Conservation (phyloP, 2,329 filamentous ascomycete genomes). For the Diaporthe ilicicola region DNA sequence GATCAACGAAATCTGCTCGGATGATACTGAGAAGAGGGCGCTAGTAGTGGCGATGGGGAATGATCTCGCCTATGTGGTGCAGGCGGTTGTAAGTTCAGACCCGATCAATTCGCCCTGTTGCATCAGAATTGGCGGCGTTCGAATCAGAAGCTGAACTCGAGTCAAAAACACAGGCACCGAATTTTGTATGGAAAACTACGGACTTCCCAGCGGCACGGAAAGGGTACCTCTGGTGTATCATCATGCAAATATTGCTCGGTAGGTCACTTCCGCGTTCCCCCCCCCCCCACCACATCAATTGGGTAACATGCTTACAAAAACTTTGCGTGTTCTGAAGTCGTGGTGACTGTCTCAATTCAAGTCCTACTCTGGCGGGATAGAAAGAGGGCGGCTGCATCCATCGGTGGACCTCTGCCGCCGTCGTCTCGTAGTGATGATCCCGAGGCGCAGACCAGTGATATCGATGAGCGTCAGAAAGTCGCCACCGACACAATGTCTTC, state of each 20-base stretch:
- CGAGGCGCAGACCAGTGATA: background rate
- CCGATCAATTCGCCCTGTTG: background rate
- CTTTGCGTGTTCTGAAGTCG: conserved; percentile 32
- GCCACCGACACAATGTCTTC: background rate
- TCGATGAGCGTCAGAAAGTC: background rate
- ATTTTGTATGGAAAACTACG: conserved; percentile 52
- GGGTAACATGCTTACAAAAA: background rate
- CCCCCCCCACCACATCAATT: background rate
- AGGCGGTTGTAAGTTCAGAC: conserved; percentile 41
- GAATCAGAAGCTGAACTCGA: background rate
- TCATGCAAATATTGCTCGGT: conserved; percentile 46
- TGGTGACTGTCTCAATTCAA: conserved; percentile 41
- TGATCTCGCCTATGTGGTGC: conserved; percentile 45
- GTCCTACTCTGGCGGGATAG: conserved; percentile 42
- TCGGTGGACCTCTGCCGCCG: background rate
- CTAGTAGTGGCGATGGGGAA: conserved; percentile 43
- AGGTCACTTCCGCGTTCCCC: conserved; percentile 35
- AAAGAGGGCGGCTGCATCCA: background rate
- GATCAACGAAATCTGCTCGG: conserved; percentile 46
- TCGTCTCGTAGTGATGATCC: background rate
- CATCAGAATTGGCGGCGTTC: background rate
- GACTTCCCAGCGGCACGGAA: conserved; percentile 47
- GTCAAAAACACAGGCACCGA: conserved; percentile 42
- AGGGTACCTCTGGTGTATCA: conserved; percentile 47
- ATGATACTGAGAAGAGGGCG: conserved; percentile 42